These are phyloP conservation scores for Pseudoscleropodium purum DNA, from an alignment of 225 moss, liverwort and hornwort genomes.

Conservation along the genomic window DNA sequence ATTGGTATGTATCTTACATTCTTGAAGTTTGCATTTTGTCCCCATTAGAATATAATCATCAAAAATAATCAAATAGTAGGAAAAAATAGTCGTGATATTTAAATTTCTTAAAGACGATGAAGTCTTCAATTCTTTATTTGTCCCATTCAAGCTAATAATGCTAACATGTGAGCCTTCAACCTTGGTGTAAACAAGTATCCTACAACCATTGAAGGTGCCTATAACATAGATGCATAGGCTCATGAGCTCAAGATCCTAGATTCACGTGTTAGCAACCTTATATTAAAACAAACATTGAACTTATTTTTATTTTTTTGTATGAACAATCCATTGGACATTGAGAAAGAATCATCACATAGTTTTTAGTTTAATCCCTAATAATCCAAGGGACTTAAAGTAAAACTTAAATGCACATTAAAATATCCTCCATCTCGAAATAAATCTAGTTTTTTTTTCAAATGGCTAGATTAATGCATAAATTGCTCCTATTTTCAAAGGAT, in stretches of 20 bases:
- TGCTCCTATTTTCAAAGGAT: no score
- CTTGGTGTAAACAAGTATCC: background rate
- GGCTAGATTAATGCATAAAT: no score
- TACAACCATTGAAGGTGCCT: background rate
- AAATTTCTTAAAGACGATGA: background rate
- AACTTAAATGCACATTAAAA: background rate
- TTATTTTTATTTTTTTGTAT: background rate
- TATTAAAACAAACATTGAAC: background rate
- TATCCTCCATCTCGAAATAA: no score
- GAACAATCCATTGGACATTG: accelerated
- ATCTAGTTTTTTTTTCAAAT: no score
- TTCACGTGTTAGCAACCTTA: no score
- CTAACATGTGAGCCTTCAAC: background rate
- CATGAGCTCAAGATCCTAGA: no score
- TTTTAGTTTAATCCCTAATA: background rate
- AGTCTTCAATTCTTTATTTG: background rate
- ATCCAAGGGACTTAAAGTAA: background rate
- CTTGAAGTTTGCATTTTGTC: no score
- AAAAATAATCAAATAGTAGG: background rate
- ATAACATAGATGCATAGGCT: background rate
- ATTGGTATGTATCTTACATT: no score
- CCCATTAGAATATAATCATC: no score
- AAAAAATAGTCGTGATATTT: background rate
- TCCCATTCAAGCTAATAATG: background rate
- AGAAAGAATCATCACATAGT: background rate